Evolutionary conservation across 2,329 filamentous ascomycete species (phyloP).

Genomic region (Dactylellina haptotyla): DNA sequence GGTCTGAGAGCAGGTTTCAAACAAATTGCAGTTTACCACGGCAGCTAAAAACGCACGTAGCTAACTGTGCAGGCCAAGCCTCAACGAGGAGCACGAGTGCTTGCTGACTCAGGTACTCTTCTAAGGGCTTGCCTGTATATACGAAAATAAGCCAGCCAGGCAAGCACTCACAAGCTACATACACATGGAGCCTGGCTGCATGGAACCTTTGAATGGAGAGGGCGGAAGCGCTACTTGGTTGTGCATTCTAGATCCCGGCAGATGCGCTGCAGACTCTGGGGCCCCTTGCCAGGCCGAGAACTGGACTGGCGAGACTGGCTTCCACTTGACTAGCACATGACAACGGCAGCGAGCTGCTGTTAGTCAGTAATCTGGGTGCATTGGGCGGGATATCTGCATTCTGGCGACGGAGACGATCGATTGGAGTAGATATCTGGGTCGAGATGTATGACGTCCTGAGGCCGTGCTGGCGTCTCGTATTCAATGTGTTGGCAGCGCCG

Average conservation of each 20-base stretch:
- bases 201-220: neutral
- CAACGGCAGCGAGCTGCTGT: neutral
- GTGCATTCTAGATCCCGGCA: slow-evolving; percentile 11
- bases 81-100: too few relatives aligned
- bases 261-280: slow-evolving; percentile 7
- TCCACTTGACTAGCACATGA: neutral
- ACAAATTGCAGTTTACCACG: slow-evolving; percentile 9
- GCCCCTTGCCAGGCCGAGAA: slow-evolving; percentile 7
- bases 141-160: too few relatives aligned
- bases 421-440: too few relatives aligned
- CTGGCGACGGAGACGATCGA: too few relatives aligned
- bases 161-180: too few relatives aligned
- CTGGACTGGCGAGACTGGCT: neutral
- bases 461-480: too few relatives aligned
- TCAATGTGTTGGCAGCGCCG: neutral
- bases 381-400: too few relatives aligned
- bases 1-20: slow-evolving; percentile 22
- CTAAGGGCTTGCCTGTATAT: too few relatives aligned
- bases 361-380: too few relatives aligned
- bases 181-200: too few relatives aligned
- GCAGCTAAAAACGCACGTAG: neutral
- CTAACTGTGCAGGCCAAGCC: neutral
- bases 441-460: too few relatives aligned
- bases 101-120: too few relatives aligned
- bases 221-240: slow-evolving; percentile 13